Base-by-base conservation (phyloP, 2,329 filamentous ascomycete genomes). In the Myriosclerotinia scirpicola region DNA sequence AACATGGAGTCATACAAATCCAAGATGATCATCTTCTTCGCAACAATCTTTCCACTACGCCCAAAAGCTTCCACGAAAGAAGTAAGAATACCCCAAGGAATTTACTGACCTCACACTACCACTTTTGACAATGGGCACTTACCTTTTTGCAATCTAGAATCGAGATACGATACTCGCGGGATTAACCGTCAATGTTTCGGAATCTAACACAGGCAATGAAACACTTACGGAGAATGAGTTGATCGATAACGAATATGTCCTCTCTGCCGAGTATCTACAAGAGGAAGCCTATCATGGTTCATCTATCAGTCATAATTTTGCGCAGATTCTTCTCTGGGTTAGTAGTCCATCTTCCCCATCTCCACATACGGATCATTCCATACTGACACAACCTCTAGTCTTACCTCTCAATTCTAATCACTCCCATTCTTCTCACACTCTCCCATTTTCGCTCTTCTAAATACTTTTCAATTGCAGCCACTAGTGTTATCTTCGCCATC, bases 301-400 rank as follows among this genome's bases (percentile, higher is more conserved):
- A 59, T 59, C 42, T 11, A 59, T 59, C 17, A 48, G 56, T 12
- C 20, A 59, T 22, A 46, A 59, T 8, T 46, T 36, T 48, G 56
- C 56, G 30, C 42, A 48, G 8, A 15, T 36, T 22, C 56, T 59
- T 8, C 56, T 59, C 12, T 59, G 56, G 56, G 56, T 36, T 15
- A 15, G 34, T 59, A 48, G 9, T 34, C 34, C 30, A 11, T 34
- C 36, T 40, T 55, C 22, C 20, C 15, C 15, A 8, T 17, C 54
- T 44, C 54, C 15, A 40, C 38, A 40, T 40, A 40, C 38, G 38
- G 26, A 26, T 26, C 26, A 26, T 26, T 26, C 26, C 26, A 11
- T 50, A 12, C 30, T 38, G 50, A 60, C 8, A 36, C 9, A 50
- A n/a, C 0, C 0, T 50, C 20, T 26, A 60, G 56, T 22, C 30